These are phyloP conservation scores for Phyllostachys edulis DNA, from an alignment of 176 grass and related monocot genomes.

Conservation along the genomic window DNA sequence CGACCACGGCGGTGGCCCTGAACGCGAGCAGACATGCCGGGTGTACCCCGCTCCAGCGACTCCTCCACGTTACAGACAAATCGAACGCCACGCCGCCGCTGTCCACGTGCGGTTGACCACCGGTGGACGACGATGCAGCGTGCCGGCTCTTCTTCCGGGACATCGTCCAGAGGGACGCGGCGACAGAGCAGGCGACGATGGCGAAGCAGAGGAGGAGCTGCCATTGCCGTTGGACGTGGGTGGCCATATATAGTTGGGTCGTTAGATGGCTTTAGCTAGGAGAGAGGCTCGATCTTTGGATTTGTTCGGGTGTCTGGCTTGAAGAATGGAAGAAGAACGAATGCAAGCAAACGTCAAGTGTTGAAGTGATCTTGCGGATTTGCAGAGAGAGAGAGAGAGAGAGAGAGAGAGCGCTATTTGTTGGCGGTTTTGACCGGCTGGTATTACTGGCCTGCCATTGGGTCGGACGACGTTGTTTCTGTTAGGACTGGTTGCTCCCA, in stretches of 20 bases:
- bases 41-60: constrained; percentile 28
- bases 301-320: neutral
- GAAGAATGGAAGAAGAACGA: neutral
- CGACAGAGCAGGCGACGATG: constrained; percentile 23
- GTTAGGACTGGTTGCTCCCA: too few species aligned
- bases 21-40: constrained; percentile 37
- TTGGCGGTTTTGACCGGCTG: neutral
- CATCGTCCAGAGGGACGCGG: constrained; percentile 24
- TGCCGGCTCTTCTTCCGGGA: neutral
- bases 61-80: constrained; percentile 15
- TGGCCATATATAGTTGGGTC: neutral
- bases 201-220: constrained; percentile 32
- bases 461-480: too few species aligned
- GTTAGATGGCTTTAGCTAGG: neutral
- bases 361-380: neutral
- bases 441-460: neutral
- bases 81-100: neutral
- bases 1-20: constrained; percentile 17
- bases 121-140: neutral
- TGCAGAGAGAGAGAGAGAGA: neutral
- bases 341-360: neutral
- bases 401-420: neutral
- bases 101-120: neutral
- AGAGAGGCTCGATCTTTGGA: neutral
- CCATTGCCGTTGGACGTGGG: neutral